phyloP scores from a whole-genome alignment of 192 early-diverging fungal species.

The Tieghemiomyces parasiticus region DNA sequence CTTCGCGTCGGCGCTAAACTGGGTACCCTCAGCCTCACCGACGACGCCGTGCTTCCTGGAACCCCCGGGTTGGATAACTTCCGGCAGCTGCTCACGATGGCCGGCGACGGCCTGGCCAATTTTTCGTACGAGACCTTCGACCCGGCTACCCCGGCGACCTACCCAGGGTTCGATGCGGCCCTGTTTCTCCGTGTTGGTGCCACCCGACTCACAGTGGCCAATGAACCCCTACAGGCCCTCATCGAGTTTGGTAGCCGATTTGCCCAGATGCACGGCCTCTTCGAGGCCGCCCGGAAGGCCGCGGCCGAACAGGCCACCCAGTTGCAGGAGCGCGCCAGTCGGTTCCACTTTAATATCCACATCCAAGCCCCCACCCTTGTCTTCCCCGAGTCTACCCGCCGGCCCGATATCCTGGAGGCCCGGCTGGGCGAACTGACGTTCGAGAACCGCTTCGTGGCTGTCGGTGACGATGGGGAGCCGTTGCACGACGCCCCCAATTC shows the following conservation, averaged over 20 bases:
- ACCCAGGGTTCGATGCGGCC: constrained; percentile 76
- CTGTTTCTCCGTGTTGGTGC: constrained; percentile 67
- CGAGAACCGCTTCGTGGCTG: constrained; percentile 51
- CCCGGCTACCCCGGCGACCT: constrained; percentile 22
- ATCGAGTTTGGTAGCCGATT: constrained; percentile 74
- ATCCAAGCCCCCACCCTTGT: constrained; percentile 76
- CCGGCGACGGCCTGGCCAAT: constrained; percentile 78
- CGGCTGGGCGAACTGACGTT: constrained; percentile 82
- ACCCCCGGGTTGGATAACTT: constrained; percentile 9
- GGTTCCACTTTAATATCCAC: constrained; percentile 69
- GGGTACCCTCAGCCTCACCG: constrained; percentile 49
- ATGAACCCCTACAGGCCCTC: constrained; percentile 52
- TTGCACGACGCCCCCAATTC: not conserved
- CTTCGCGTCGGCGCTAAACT: constrained; percentile 50
- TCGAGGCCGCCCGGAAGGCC: constrained; percentile 78
- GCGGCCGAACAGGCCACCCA: constrained; percentile 64
- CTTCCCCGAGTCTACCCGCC: constrained; percentile 46
- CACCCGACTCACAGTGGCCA: constrained; percentile 62
- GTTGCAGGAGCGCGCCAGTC: constrained; percentile 55
- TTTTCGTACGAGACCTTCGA: constrained; percentile 79
- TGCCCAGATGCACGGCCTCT: constrained; percentile 67
- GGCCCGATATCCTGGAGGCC: constrained; percentile 49
- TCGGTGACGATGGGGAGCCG: constrained; percentile 13
- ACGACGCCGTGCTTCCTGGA: constrained; percentile 36
- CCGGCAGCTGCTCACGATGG: constrained; percentile 56